Percentiles rank a stretch among this genome's conserved stretches.
These are phyloP conservation scores for Citrus reticulata DNA, from an alignment of 345 rosid genomes.

Conservation along the genomic window DNA sequence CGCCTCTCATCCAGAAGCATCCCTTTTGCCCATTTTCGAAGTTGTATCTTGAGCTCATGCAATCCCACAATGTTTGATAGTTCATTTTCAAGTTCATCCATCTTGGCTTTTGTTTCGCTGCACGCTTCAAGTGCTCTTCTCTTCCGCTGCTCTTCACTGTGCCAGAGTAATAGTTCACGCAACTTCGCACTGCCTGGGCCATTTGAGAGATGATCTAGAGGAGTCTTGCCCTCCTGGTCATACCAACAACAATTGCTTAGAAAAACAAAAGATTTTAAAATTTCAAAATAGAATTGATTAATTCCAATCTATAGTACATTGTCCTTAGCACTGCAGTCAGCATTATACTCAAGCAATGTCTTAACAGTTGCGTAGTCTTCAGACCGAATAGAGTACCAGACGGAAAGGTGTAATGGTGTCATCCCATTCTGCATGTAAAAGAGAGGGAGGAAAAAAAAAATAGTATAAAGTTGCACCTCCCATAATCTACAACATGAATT, in stretches of 20 bases:
- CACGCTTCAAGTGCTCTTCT: constrained; percentile 79
- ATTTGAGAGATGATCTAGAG: constrained; percentile 73
- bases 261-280: constrained; percentile 4
- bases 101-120: constrained; percentile 71
- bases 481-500: constrained; percentile 6
- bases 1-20: constrained; percentile 99
- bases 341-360: constrained; percentile 78
- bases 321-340: constrained; percentile 89
- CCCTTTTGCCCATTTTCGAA: constrained; percentile 97
- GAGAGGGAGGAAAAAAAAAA: not conserved
- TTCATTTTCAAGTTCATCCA: constrained; percentile 87
- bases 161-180: constrained; percentile 48
- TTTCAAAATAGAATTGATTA: not conserved
- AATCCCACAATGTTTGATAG: constrained; percentile 72
- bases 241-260: constrained; percentile 5
- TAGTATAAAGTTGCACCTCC: constrained; percentile 3
- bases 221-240: constrained; percentile 87
- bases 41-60: constrained; percentile 78
- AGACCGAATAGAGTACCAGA: constrained; percentile 84
- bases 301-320: constrained; percentile 40
- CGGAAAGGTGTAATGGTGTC: constrained; percentile 97
- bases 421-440: constrained; percentile 79
- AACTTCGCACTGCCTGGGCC: constrained; percentile 78
- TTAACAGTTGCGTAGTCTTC: constrained; percentile 76
- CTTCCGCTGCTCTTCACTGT: constrained; percentile 77